Evolutionary conservation across 1,139 yeast species (phyloP), one percentile per base, ranked within the genome.

Genomic region (Tardiomyces blankii): DNA sequence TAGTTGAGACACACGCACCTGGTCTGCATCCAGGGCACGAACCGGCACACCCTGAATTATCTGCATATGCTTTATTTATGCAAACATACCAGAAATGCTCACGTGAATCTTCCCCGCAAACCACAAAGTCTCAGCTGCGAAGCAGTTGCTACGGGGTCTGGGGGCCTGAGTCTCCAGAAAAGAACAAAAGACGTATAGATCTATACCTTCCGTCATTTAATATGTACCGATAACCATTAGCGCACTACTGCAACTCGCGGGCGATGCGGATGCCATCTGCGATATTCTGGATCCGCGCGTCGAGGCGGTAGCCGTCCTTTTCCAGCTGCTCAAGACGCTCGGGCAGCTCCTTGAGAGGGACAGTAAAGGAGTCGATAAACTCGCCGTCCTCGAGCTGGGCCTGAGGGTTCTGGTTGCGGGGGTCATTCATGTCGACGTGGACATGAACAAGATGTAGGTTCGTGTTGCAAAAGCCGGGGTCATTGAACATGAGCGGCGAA

Each of bases 391-490:
- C 96, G 52, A 89, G 70, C 51, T 84, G 72, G 1, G 93, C 77
- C 46, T 67, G 61, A 1, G 96, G 96, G 49, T 66, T 56, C 50
- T 65, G 55, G 62, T 91, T 91, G 51, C 80, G 75, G 18, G 74
- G 74, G 49, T 77, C 78, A 1, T 67, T 56, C 66, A 85, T 66
- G 59, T 91, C 97, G 23, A 91, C 78, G 47, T 80, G 78, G 13
- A 87, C 87, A 38, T 81, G 80, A 2, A 91, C 94, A 52, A 89
- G 67, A 23, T 81, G 80, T 69, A 87, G 73, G 58, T 84, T 89
- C 28, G 97, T 93, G 64, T 89, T 88, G 54, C 95, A 83, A 59
- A 91, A 81, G 0, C 98, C 96, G 1, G 98, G 97, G 62, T 91
- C 98, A 56, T 86, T 84, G 65, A 69, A 89, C 59, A 85, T 73